Percentiles rank a stretch among this genome's conserved stretches.
Conservation (phyloP, 2,329 filamentous ascomycete genomes). For the Monilinia laxa region DNA sequence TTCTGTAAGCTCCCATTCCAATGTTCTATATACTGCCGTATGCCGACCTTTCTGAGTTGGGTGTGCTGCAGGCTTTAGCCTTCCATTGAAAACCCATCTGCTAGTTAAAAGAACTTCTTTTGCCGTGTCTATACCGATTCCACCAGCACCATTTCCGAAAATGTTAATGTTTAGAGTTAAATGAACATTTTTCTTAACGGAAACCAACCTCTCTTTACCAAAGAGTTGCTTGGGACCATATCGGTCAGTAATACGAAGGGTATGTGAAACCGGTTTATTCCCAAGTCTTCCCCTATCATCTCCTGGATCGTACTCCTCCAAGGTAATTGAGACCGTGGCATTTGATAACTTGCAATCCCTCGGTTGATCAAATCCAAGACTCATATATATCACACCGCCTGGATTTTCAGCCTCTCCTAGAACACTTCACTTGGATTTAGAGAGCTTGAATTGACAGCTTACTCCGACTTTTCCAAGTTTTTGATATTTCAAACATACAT, state of each 20-base stretch:
- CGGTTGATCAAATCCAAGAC: constrained; percentile 17
- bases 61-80: background rate
- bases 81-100: constrained; percentile 1
- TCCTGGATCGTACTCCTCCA: background rate
- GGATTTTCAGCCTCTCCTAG: background rate
- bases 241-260: constrained; percentile 7
- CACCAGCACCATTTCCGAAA: constrained; percentile 4
- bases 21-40: background rate
- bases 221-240: constrained; percentile 6
- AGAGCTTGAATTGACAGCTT: background rate
- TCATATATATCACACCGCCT: constrained; percentile 19
- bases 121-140: background rate
- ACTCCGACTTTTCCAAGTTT: constrained; percentile 8
- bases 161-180: constrained; percentile 3
- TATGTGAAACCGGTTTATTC: background rate
- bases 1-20: constrained; percentile 10
- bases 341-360: constrained; percentile 19
- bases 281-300: too few relatives aligned
- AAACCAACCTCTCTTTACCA: background rate
- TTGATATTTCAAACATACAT: background rate
- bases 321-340: constrained; percentile 10
- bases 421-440: constrained; percentile 2
- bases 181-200: background rate
- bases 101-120: background rate
- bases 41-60: background rate